Percentiles rank a stretch among this genome's conserved stretches.
Evolutionary conservation across 441 rosid species (phyloP).

Genomic region (Bocquillonia castaneifolia): DNA sequence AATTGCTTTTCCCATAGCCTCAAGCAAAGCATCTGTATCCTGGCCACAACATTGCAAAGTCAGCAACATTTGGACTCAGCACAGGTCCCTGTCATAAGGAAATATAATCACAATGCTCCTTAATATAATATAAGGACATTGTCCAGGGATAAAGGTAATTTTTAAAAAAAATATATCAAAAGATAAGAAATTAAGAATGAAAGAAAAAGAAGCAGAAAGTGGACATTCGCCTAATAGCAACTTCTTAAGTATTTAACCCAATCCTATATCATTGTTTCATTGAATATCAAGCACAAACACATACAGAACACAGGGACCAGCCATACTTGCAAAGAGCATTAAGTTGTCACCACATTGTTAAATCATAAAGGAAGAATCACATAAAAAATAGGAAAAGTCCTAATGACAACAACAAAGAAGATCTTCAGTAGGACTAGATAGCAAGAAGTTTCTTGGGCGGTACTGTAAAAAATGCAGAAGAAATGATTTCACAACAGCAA

Average conservation of each 20-base stretch:
- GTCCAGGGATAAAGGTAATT: conserved; percentile 26
- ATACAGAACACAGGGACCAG: neutral
- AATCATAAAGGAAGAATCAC: neutral
- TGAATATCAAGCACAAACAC: conserved; percentile 1
- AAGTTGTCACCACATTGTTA: neutral
- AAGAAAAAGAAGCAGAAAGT: neutral
- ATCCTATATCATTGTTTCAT: conserved; percentile 7
- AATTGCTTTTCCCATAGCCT: conserved; percentile 59
- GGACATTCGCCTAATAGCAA: conserved; percentile 7
- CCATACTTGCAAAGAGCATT: neutral
- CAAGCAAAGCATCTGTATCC: conserved; percentile 62
- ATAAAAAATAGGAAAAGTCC: neutral
- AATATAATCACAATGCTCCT: conserved; percentile 53
- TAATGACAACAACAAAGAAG: neutral
- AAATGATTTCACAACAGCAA: neutral
- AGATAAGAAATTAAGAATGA: conserved; percentile 1
- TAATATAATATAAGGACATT: conserved; percentile 37
- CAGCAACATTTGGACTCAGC: conserved; percentile 67
- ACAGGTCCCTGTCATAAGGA: conserved; percentile 57
- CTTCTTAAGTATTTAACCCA: neutral
- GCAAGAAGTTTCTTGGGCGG: neutral
- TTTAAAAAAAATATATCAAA: neutral
- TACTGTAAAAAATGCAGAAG: neutral
- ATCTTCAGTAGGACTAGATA: neutral
- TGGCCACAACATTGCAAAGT: conserved; percentile 80